Evolutionary conservation across 1,284 basidiomycete species (phyloP).

Genomic region (Phaffia rhodozyma): DNA sequence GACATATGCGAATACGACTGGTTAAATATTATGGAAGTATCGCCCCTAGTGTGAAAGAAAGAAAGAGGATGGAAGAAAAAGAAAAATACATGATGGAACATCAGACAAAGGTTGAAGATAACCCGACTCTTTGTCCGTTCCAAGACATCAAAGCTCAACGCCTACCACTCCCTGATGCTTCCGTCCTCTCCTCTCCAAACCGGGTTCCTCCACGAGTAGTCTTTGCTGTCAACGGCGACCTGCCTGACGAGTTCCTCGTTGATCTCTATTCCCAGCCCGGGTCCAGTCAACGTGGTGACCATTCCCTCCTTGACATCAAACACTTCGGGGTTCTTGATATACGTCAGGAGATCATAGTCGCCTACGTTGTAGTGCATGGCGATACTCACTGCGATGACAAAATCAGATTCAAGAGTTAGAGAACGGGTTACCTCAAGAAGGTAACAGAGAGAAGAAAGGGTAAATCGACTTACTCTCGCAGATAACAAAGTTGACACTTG

Average conservation of each 20-base stretch:
- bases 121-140: no score
- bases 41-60: no score
- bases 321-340: constrained; percentile 45
- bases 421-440: background rate
- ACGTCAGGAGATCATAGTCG: constrained; percentile 46
- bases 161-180: constrained; percentile 5
- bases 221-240: constrained; percentile 37
- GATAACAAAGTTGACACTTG: constrained; percentile 34
- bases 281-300: constrained; percentile 46
- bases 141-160: background rate
- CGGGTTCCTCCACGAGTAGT: constrained; percentile 46
- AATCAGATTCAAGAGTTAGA: background rate
- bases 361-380: constrained; percentile 62
- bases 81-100: no score
- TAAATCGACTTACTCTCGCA: constrained; percentile 29
- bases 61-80: no score
- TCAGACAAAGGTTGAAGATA: no score
- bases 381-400: background rate
- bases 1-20: no score
- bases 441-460: constrained; percentile 23
- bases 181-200: constrained; percentile 15
- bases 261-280: constrained; percentile 57
- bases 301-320: constrained; percentile 52
- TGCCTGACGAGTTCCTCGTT: constrained; percentile 52
- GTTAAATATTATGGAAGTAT: no score